These are phyloP conservation scores for Arabidopsis thaliana DNA, from an alignment of 345 rosid genomes.

Conservation along the genomic window TAIR10.1 NC_003071.7:11518001-11518500, in stretches of 20 bases:
- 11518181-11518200: conserved; percentile 59
- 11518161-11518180: conserved; percentile 87
- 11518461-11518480: background rate
- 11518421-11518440: conserved; percentile 31
- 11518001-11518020: background rate
- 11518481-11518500: conserved; percentile 39
- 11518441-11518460: conserved; percentile 17
- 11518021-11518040: conserved; percentile 78
- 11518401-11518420: conserved; percentile 15
- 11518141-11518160: conserved; percentile 98
- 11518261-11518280: background rate
- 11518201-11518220: conserved; percentile 22
- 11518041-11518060: conserved; percentile 96
- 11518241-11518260: background rate
- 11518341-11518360: background rate
- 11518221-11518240: background rate
- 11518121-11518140: conserved; percentile 97
- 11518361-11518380: background rate
- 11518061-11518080: conserved; percentile 96
- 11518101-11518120: conserved; percentile 89
- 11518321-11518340: background rate
- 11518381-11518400: conserved; percentile 10
- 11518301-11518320: conserved; percentile 7
- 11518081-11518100: conserved; percentile 87
- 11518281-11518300: background rate